phyloP scores from a whole-genome alignment of 192 early-diverging fungal species.

The Haplosporangium gracile region DNA sequence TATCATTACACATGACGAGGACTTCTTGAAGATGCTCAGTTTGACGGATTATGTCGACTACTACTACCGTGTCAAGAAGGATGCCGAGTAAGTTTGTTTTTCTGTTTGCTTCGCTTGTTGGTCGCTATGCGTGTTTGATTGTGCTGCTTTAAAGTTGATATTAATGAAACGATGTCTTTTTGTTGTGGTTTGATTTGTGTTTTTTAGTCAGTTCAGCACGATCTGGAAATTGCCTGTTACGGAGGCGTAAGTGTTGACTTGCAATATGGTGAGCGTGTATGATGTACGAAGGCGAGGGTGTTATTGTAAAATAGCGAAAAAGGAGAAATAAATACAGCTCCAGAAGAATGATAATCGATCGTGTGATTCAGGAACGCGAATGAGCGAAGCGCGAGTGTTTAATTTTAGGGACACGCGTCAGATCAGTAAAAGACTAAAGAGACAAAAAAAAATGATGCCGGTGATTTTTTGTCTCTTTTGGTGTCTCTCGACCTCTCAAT shows the following conservation, averaged over 20 bases:
- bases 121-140: no score
- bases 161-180: neutral
- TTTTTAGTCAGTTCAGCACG: slow-evolving; percentile 29
- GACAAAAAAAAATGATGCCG: neutral
- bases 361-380: neutral
- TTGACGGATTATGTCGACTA: slow-evolving; percentile 84
- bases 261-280: neutral
- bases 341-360: neutral
- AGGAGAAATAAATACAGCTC: neutral
- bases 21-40: slow-evolving; percentile 90
- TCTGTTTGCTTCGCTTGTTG: neutral
- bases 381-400: neutral
- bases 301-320: neutral
- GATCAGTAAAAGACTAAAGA: neutral
- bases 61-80: slow-evolving; percentile 92
- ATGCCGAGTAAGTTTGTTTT: slow-evolving; percentile 64
- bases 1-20: slow-evolving; percentile 98
- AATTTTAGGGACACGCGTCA: neutral
- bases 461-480: neutral
- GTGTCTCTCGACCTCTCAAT: no score
- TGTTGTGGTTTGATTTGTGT: neutral
- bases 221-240: slow-evolving; percentile 20
- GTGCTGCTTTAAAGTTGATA: neutral
- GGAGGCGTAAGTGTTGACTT: neutral
- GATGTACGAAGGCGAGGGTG: no score